Conservation (phyloP, 2,329 filamentous ascomycete species). For the Cladosporium austrohemisphaericum region DNA sequence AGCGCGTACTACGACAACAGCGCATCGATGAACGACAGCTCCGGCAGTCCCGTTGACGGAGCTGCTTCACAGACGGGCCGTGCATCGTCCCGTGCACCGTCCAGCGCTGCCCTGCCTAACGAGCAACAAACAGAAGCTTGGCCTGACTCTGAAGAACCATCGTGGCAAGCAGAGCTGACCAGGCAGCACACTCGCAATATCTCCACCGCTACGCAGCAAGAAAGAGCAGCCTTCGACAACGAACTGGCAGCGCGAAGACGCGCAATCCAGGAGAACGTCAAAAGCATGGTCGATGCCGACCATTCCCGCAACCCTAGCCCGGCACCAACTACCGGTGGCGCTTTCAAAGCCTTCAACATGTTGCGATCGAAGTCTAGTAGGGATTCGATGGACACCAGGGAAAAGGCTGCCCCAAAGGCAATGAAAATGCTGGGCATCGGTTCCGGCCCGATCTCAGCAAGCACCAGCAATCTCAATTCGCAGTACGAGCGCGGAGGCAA, state of each 20-base stretch:
- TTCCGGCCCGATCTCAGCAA: constrained; percentile 25
- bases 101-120: neutral
- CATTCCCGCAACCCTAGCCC: constrained; percentile 34
- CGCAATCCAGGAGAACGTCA: constrained; percentile 69
- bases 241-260: constrained; percentile 68
- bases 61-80: neutral
- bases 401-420: constrained; percentile 51
- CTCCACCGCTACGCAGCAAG: constrained; percentile 51
- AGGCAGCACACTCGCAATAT: constrained; percentile 46
- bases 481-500: constrained; percentile 25
- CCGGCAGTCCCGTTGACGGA: constrained; percentile 5
- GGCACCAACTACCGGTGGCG: constrained; percentile 35
- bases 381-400: constrained; percentile 57
- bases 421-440: constrained; percentile 59
- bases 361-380: constrained; percentile 64
- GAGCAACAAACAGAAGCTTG: constrained; percentile 8
- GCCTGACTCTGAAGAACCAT: constrained; percentile 23
- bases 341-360: constrained; percentile 59
- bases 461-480: constrained; percentile 33
- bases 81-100: constrained; percentile 7
- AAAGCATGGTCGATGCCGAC: constrained; percentile 64
- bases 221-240: constrained; percentile 67
- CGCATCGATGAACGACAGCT: neutral
- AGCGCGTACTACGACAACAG: constrained; percentile 32
- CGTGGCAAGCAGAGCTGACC: constrained; percentile 50